Evolutionary conservation across 2,329 filamentous ascomycete genomes (phyloP).

Genomic region (Aspergillus tamarii): DNA sequence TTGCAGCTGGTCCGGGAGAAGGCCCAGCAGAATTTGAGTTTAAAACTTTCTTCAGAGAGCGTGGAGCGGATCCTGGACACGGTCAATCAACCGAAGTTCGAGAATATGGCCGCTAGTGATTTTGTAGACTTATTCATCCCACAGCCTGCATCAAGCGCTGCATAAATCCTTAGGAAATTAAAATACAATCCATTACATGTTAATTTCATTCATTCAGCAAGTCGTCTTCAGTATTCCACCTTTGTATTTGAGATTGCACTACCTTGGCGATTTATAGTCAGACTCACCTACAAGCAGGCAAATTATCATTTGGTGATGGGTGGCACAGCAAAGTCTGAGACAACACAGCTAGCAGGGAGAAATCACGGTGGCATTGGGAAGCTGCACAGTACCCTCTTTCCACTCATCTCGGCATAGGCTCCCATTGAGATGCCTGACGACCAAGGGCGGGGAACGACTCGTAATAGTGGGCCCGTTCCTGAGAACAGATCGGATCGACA

Average conservation of each 20-base stretch:
- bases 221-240: not conserved
- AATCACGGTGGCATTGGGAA: no score
- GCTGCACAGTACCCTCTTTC: no score
- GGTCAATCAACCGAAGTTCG: not conserved
- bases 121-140: not conserved
- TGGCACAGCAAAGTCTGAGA: no score
- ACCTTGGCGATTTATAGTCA: no score
- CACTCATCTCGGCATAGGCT: accelerated
- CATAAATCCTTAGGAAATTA: not conserved
- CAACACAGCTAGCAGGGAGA: no score
- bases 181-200: not conserved
- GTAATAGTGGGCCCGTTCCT: no score
- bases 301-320: no score
- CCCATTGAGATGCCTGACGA: no score
- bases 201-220: not conserved
- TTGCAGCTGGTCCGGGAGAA: not conserved
- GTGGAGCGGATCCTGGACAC: not conserved
- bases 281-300: no score
- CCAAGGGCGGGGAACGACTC: no score
- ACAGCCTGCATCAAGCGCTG: not conserved
- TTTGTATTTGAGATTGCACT: no score
- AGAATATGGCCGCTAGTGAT: not conserved
- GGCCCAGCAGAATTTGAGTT: not conserved
- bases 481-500: not conserved
- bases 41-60: not conserved